Evolutionary conservation across 306 rosid genomes (phyloP), one percentile per base, ranked within the genome.

Genomic region (Cicer cuneatum): DNA sequence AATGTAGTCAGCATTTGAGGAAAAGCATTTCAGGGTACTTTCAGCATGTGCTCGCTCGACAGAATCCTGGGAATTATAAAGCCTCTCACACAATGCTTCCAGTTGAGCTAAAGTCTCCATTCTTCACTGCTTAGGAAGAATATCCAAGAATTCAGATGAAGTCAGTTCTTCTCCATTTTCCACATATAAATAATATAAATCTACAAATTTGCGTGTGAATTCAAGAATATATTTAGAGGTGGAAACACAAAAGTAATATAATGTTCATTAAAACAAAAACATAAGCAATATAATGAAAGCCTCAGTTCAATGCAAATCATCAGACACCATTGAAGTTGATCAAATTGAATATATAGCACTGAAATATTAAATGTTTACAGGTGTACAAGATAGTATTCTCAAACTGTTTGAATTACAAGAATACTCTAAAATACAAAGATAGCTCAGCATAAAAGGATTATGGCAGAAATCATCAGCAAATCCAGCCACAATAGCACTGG

Each of bases 71-170:
- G 88, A 85, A 53, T 82, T 78, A 83, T 85, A 85, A 37, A 85
- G 88, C 63, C 86, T 71, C 73, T 82, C 88, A 41, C 88, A 85
- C 59, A 85, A 43, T 12, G 77, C 81, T 82, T 85, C 88, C 48
- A 85, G 78, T 62, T 85, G 88, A 45, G 83, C 88, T 66, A 85
- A 85, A 64, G 79, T 73, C 85, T 84, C 85, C 88, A 84, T 84
- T 78, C 79, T 81, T 69, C 83, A 74, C 83, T 66, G 83, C 75
- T 78, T 74, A 29, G 19, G 73, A 80, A 73, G 76, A 40, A 78
- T 81, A 49, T 81, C 81, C 82, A 72, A 78, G 72, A 81, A 63
- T 74, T 68, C 83, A 81, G 73, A 56, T 65, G 79, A 80, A 82
- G 56, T 83, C 86, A 77, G 68, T 75, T 81, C 77, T 67, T 82